Evolutionary conservation across 441 rosid genomes (phyloP).

Genomic region (Populus hybrid): DNA sequence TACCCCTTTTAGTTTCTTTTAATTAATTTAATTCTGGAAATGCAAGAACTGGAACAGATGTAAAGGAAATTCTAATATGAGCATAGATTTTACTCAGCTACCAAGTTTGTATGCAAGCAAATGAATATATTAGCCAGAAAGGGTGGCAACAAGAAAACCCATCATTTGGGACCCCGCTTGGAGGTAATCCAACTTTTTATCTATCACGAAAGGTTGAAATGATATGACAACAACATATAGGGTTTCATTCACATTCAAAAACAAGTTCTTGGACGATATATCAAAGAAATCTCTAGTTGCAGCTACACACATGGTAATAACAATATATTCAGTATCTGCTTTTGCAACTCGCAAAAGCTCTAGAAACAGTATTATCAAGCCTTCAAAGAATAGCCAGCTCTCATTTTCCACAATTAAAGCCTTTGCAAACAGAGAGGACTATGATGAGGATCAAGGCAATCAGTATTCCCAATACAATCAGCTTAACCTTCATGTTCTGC

Average conservation of each 20-base stretch:
- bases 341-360: slow-evolving; percentile 8
- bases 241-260: not conserved
- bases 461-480: slow-evolving; percentile 60
- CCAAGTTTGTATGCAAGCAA: not conserved
- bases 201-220: not conserved
- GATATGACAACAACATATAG: not conserved
- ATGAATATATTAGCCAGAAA: not conserved
- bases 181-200: not conserved
- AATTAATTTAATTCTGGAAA: too few species aligned
- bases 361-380: not conserved
- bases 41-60: too few species aligned
- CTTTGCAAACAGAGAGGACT: slow-evolving; percentile 57
- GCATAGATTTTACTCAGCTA: too few species aligned
- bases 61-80: too few species aligned
- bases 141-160: not conserved
- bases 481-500: slow-evolving; percentile 73
- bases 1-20: not conserved
- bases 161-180: not conserved
- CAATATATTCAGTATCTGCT: slow-evolving; percentile 12
- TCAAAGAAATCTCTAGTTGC: not conserved
- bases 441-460: slow-evolving; percentile 70
- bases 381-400: not conserved
- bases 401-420: slow-evolving; percentile 50
- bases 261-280: not conserved
- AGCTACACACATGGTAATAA: slow-evolving; percentile 18